Percentiles rank a stretch among this genome's conserved stretches.
Conservation (phyloP, 768 basidiomycete genomes). For the Austroboletus festivus region DNA sequence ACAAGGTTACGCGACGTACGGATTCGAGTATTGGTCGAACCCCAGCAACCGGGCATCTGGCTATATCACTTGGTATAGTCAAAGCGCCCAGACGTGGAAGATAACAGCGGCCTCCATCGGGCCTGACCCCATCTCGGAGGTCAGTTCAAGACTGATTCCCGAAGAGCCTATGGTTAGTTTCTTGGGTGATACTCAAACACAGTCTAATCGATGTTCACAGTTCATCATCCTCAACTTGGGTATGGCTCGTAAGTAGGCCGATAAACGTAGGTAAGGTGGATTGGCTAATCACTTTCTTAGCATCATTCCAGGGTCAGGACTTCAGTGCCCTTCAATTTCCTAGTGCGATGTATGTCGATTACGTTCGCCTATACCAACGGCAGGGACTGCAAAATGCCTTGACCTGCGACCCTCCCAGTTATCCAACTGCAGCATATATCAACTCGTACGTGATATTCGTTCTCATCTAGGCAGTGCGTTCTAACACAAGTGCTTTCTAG, state of each 20-base stretch:
- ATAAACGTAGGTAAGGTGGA: not conserved
- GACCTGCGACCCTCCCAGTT: slow-evolving; percentile 74
- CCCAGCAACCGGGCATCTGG: slow-evolving; percentile 62
- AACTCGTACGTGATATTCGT: slow-evolving; percentile 41
- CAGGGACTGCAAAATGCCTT: slow-evolving; percentile 62
- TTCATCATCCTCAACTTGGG: slow-evolving; percentile 85
- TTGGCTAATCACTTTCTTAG: slow-evolving; percentile 24
- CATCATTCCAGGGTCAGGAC: slow-evolving; percentile 71
- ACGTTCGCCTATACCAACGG: slow-evolving; percentile 85
- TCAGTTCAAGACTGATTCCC: slow-evolving; percentile 66
- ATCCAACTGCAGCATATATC: slow-evolving; percentile 83
- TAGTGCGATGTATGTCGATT: slow-evolving; percentile 79
- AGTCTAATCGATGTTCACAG: slow-evolving; percentile 35
- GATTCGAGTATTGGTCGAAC: slow-evolving; percentile 79
- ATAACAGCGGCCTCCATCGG: slow-evolving; percentile 64
- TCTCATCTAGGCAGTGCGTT: not conserved
- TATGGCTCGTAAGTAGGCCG: slow-evolving; percentile 51
- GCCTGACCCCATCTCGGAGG: slow-evolving; percentile 52
- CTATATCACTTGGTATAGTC: slow-evolving; percentile 81
- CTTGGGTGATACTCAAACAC: slow-evolving; percentile 1
- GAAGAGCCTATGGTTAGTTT: slow-evolving; percentile 89
- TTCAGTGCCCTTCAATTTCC: slow-evolving; percentile 76
- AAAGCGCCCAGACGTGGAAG: slow-evolving; percentile 68
- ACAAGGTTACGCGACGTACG: slow-evolving; percentile 57
- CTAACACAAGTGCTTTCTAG: slow-evolving; percentile 16